Conservation (phyloP, 2,329 filamentous ascomycete genomes). For the Bipolaris oryzae region DNA sequence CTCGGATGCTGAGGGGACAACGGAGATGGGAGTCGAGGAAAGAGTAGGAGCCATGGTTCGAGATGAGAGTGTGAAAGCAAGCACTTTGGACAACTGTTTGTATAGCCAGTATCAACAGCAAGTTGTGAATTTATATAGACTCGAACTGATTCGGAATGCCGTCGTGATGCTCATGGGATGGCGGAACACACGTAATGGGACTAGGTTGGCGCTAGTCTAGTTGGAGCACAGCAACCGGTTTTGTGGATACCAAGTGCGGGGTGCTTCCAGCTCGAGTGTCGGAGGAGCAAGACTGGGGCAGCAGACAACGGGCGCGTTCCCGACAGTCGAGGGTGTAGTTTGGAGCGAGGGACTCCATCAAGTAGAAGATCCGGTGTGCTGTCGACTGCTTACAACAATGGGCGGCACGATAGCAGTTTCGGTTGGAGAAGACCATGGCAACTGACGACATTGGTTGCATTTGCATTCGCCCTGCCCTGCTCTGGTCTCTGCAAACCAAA, state of each 20-base stretch:
- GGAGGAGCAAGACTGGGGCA: neutral
- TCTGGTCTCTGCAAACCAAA: neutral
- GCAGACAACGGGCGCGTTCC: neutral
- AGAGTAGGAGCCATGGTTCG: constrained; percentile 25
- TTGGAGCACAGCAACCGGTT: constrained; percentile 14
- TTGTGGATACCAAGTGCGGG: constrained; percentile 9
- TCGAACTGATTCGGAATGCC: neutral
- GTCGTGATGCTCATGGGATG: neutral
- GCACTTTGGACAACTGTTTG: neutral
- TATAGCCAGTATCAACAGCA: neutral
- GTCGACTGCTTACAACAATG: no score
- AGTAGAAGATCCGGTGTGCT: constrained; percentile 1
- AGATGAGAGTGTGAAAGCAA: neutral
- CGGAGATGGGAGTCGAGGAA: constrained; percentile 40
- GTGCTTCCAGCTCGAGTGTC: constrained; percentile 5
- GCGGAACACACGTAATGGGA: constrained; percentile 15
- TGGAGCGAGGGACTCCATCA: neutral
- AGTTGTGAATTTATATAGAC: constrained; percentile 12
- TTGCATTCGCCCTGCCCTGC: no score
- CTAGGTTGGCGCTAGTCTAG: constrained; percentile 21
- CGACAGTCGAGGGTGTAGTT: neutral
- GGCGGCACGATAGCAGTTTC: neutral
- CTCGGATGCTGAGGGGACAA: constrained; percentile 53
- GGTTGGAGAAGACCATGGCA: no score
- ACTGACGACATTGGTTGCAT: no score